Evolutionary conservation across 1,139 yeast species (phyloP).

Genomic region (Yamadazyma friedrichii): DNA sequence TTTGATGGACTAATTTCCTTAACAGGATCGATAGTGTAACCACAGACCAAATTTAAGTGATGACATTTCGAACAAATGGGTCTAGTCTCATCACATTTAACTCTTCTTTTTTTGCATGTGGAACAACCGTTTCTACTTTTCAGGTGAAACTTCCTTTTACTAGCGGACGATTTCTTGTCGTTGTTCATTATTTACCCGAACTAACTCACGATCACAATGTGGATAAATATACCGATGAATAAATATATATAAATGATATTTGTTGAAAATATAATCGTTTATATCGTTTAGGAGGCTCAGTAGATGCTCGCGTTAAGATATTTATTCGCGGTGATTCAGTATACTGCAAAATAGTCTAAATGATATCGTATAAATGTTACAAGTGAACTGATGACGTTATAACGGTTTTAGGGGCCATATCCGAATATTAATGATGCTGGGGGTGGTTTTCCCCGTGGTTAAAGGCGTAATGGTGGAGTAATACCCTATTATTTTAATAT

Average conservation of each 20-base stretch:
- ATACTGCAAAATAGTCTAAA: not conserved
- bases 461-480: too few relatives aligned
- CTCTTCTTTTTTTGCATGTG: conserved; percentile 84
- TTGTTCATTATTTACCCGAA: conserved; percentile 3
- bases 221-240: too few relatives aligned
- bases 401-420: not conserved
- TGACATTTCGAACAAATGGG: conserved; percentile 80
- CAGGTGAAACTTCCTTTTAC: conserved; percentile 73
- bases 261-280: conserved; percentile 4
- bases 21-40: conserved; percentile 33
- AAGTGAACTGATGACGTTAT: too few relatives aligned
- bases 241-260: too few relatives aligned
- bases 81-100: conserved; percentile 86
- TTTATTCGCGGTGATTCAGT: not conserved
- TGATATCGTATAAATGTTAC: too few relatives aligned
- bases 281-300: conserved; percentile 1
- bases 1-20: not conserved
- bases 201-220: too few relatives aligned
- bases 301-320: too few relatives aligned
- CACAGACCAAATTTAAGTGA: conserved; percentile 75
- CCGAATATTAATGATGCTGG: too few relatives aligned
- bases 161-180: conserved; percentile 26
- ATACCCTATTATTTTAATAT: too few relatives aligned
- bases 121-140: conserved; percentile 87
- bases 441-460: too few relatives aligned